A percentile compares a stretch with the other conserved stretches of the same genome.
Evolutionary conservation across 2,329 filamentous ascomycete species (phyloP).

Genomic region (Cytospora chrysosperma): DNA sequence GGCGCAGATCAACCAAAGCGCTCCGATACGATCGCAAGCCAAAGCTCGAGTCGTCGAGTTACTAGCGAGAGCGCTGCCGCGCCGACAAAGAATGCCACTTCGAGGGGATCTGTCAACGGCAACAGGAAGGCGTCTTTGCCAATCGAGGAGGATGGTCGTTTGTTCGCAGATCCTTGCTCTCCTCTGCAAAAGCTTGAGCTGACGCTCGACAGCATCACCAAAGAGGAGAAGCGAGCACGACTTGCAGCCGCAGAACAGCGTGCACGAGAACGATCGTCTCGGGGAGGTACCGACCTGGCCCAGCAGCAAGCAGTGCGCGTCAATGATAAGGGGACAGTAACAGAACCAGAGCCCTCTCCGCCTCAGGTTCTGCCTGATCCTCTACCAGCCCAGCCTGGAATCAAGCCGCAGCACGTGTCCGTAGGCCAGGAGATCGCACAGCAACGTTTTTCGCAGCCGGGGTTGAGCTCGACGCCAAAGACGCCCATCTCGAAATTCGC

Average conservation of each 20-base stretch:
- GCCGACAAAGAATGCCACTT: conserved; percentile 29
- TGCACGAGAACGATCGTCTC: conserved; percentile 60
- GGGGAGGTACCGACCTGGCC: conserved; percentile 26
- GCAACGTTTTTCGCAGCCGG: conserved; percentile 30
- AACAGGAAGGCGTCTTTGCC: conserved; percentile 39
- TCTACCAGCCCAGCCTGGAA: conserved; percentile 29
- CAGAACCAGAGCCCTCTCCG: conserved; percentile 29
- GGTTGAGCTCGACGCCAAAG: conserved; percentile 29
- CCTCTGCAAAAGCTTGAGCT: conserved; percentile 92
- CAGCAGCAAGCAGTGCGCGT: conserved; percentile 35
- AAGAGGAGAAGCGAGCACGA: conserved; percentile 88
- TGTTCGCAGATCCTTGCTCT: conserved; percentile 78
- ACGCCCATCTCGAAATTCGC: conserved; percentile 29
- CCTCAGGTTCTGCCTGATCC: conserved; percentile 27
- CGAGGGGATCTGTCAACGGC: conserved; percentile 32
- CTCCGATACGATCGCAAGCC: conserved; percentile 10
- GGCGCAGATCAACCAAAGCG: conserved; percentile 26
- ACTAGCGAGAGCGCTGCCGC: conserved; percentile 27
- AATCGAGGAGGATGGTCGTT: conserved; percentile 46
- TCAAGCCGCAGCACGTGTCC: conserved; percentile 27
- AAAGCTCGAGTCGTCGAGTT: conserved; percentile 27
- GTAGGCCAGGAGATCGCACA: conserved; percentile 28
- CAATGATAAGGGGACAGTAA: conserved; percentile 31
- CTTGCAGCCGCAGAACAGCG: conserved; percentile 78
- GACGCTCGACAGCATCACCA: conserved; percentile 87